Conservation (phyloP, 225 moss, liverwort and hornwort species). For the Asterella californica region DNA sequence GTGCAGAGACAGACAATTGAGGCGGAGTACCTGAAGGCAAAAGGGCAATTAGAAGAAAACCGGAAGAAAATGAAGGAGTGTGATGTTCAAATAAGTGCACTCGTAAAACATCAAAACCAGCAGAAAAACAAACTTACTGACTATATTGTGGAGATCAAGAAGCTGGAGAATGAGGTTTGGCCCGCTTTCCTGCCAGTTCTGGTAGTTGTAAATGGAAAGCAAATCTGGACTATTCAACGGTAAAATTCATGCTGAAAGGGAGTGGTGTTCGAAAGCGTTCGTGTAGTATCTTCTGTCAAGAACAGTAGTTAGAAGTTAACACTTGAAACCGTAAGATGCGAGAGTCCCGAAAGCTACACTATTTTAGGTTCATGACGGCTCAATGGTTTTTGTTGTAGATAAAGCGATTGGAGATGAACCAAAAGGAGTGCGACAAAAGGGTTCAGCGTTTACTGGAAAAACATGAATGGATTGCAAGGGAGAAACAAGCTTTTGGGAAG, state of each 20-base stretch:
- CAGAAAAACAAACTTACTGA: slow-evolving; percentile 78
- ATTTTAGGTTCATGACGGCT: neutral
- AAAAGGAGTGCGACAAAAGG: slow-evolving; percentile 58
- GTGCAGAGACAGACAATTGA: slow-evolving; percentile 61
- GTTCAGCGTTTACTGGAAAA: slow-evolving; percentile 71
- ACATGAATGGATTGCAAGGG: slow-evolving; percentile 79
- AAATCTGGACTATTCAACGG: too few relatives aligned
- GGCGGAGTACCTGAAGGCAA: slow-evolving; percentile 56
- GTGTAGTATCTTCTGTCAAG: too few relatives aligned
- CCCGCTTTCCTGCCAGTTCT: neutral
- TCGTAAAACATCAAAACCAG: slow-evolving; percentile 63
- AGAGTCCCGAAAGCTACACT: too few relatives aligned
- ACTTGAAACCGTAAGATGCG: neutral
- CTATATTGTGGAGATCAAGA: slow-evolving; percentile 74
- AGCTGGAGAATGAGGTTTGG: slow-evolving; percentile 80
- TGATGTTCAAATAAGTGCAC: slow-evolving; percentile 74
- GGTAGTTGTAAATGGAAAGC: neutral
- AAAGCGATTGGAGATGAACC: slow-evolving; percentile 70
- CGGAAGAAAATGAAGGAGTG: slow-evolving; percentile 75
- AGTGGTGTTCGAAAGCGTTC: too few relatives aligned
- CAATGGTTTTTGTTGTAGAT: slow-evolving; percentile 44
- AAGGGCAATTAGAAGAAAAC: slow-evolving; percentile 62
- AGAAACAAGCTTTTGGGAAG: slow-evolving; percentile 79
- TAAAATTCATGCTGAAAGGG: too few relatives aligned
- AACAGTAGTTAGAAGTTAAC: neutral